Evolutionary conservation across 23 red algal genomes (phyloP), one percentile per base, ranked within the genome.

Genomic region (Gracilaria caudata): DNA sequence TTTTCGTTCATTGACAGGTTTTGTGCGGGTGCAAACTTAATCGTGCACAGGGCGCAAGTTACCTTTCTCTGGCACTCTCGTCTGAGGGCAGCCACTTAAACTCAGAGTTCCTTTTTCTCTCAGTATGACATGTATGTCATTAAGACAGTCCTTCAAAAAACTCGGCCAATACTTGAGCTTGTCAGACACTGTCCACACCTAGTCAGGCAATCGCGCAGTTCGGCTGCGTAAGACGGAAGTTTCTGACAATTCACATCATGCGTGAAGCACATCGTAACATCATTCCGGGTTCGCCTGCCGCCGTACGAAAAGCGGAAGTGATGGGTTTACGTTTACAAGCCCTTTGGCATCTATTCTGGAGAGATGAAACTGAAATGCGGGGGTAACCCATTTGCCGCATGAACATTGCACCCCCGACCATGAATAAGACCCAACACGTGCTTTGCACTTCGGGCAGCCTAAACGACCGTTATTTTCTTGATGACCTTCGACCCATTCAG

Each of bases 391-490:
- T 26, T 77, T 65, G 33, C 88, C 84, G 88, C 94, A 96, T 17
- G 94, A 96, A 68, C 94, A 96, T 66, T 73, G 82, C 57, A 45
- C 68, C 16, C 94, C 94, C 7, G 80, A 87, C 94, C 94, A 96
- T 73, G 77, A 87, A 59, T 79, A 96, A 45, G 72, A 75, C 5
- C 94, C 94, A 6, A 96, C 56, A 7, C 78, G 58, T 20, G 70
- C 39, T 26, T 51, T 83, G 47, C 94, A 96, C 38, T 83, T 64
- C 16, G 83, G 79, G 40, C 94, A 96, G 21, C 41, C 23, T 44
- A 96, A 32, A 38, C 79, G 80, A 11, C 87, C 94, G 10, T 86
- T 29, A 56, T 87, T 86, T 23, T 28, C 56, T 12, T 78, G 29
- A 13, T 19, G 29, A 37, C 60, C 20, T 33, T 58, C 17, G 17